phyloP scores from a whole-genome alignment of 805 yeast species.

The Grigorovia transvaalensis region DNA sequence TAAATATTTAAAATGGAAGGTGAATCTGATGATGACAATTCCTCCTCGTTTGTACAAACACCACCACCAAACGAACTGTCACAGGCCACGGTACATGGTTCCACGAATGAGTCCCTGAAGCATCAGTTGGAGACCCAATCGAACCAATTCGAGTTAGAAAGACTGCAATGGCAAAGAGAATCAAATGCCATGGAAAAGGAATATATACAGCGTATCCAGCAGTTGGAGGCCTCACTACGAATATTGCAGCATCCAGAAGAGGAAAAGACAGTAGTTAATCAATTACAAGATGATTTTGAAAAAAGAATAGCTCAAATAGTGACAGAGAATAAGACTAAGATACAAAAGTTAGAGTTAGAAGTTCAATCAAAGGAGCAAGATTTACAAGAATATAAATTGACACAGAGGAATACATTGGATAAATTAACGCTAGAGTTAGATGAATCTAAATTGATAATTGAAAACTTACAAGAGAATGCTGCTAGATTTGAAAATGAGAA shows the following conservation, averaged over 20 bases:
- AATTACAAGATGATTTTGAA: neutral
- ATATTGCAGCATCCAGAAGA: conserved; percentile 28
- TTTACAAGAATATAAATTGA: conserved; percentile 30
- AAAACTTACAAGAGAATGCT: conserved; percentile 13
- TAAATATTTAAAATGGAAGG: neutral
- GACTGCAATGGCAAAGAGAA: conserved; percentile 17
- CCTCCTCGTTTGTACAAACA: conserved; percentile 31
- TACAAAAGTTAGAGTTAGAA: conserved; percentile 8
- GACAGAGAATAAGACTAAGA: neutral
- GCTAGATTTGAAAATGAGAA: conserved; percentile 20
- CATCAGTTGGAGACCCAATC: conserved; percentile 31
- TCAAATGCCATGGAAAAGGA: conserved; percentile 19
- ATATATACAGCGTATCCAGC: conserved; percentile 20
- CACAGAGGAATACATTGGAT: conserved; percentile 20
- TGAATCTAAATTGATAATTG: conserved; percentile 11
- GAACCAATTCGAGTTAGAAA: conserved; percentile 30
- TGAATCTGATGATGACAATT: conserved; percentile 19
- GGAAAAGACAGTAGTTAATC: conserved; percentile 17
- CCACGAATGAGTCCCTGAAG: conserved; percentile 14
- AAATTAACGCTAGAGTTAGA: conserved; percentile 11
- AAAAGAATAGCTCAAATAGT: neutral
- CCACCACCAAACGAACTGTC: neutral
- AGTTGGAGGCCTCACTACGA: conserved; percentile 10
- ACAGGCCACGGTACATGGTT: neutral
- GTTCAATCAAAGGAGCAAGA: conserved; percentile 14